phyloP scores from a whole-genome alignment of 495 filamentous ascomycete species.

The Articulospora tetracladia region DNA sequence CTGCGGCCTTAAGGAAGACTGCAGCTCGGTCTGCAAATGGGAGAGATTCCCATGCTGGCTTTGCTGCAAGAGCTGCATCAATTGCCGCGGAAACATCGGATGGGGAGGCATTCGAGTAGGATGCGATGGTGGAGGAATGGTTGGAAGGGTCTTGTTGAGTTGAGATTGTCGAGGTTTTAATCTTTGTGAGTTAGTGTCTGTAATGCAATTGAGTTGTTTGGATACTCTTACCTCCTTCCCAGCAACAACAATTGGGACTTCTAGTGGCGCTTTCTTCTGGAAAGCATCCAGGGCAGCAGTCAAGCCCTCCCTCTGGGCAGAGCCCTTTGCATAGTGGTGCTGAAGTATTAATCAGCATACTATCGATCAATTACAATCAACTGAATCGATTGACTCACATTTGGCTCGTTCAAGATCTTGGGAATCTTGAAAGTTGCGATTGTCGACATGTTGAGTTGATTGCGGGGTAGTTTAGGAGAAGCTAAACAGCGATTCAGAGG shows the following conservation, averaged over 20 bases:
- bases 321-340: slow-evolving; percentile 85
- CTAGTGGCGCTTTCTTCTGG: slow-evolving; percentile 56
- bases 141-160: slow-evolving; percentile 72
- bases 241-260: slow-evolving; percentile 74
- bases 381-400: slow-evolving; percentile 53
- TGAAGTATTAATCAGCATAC: slow-evolving; percentile 32
- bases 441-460: slow-evolving; percentile 16
- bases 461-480: slow-evolving; percentile 16
- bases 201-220: slow-evolving; percentile 10
- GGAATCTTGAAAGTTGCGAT: slow-evolving; percentile 72
- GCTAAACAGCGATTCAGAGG: slow-evolving; percentile 18
- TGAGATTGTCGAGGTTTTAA: slow-evolving; percentile 42
- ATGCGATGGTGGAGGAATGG: slow-evolving; percentile 68
- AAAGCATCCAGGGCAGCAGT: slow-evolving; percentile 61
- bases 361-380: slow-evolving; percentile 1
- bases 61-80: slow-evolving; percentile 73
- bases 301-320: slow-evolving; percentile 69
- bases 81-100: slow-evolving; percentile 74
- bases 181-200: slow-evolving; percentile 5
- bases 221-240: slow-evolving; percentile 64
- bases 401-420: slow-evolving; percentile 85
- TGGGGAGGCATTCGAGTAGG: slow-evolving; percentile 70
- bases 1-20: slow-evolving; percentile 89
- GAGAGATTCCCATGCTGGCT: slow-evolving; percentile 73
- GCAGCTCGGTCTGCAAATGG: slow-evolving; percentile 90